These are phyloP conservation scores for Eucalyptus fibrosa DNA, from an alignment of 345 rosid genomes.

Conservation along the genomic window DNA sequence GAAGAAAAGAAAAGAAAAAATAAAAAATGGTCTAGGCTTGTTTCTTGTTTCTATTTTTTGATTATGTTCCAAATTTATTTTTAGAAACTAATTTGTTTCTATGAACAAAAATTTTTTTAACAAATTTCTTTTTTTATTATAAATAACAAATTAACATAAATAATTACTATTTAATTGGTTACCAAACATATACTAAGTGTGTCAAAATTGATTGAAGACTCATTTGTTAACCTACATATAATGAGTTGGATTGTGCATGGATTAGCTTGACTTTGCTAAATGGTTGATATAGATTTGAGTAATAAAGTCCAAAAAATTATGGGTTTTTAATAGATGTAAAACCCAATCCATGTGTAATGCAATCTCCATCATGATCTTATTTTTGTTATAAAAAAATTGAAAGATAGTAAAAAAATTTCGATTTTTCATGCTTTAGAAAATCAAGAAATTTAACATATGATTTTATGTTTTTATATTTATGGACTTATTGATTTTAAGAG, in stretches of 20 bases:
- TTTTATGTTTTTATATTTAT: neutral
- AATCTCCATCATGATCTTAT: neutral
- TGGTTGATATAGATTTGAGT: neutral
- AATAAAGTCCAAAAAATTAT: too few relatives aligned
- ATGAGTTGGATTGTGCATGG: neutral
- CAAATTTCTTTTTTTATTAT: too few relatives aligned
- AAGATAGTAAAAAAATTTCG: neutral
- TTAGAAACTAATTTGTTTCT: too few relatives aligned
- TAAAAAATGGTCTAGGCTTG: too few relatives aligned
- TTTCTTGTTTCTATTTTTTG: fast-evolving
- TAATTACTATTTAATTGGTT: too few relatives aligned
- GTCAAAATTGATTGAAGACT: neutral
- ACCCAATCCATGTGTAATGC: neutral
- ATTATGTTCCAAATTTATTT: fast-evolving
- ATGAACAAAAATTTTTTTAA: too few relatives aligned
- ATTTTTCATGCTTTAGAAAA: too few relatives aligned
- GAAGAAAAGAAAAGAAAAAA: too few relatives aligned
- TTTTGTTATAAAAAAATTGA: neutral
- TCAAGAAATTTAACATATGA: neutral
- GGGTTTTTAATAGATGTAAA: neutral
- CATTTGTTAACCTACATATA: too few relatives aligned
- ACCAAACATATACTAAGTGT: neutral
- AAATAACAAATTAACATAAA: too few relatives aligned
- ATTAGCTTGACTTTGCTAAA: neutral
- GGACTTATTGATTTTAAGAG: neutral